phyloP scores from a whole-genome alignment of 2,329 filamentous ascomycete genomes.

The Aotearoamyces nothofagi region DNA sequence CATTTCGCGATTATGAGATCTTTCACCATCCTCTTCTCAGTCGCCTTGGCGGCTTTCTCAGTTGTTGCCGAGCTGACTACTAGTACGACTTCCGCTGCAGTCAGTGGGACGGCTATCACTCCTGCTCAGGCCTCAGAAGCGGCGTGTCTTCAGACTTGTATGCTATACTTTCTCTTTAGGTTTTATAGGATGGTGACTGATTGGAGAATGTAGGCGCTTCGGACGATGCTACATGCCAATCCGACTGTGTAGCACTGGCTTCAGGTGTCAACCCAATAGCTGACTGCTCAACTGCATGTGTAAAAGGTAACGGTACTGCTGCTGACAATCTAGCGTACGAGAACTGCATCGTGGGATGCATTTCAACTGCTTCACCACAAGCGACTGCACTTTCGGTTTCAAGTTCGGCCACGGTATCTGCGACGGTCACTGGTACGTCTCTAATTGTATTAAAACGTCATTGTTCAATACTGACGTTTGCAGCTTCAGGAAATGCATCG shows the following conservation, averaged over 20 bases:
- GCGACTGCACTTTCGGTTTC: conserved; percentile 1
- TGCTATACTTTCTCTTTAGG: neutral
- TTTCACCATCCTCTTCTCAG: conserved; percentile 3
- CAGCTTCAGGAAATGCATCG: neutral
- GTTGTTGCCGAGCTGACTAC: conserved; percentile 1
- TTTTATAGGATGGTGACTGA: neutral
- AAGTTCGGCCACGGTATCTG: neutral
- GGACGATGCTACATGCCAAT: neutral
- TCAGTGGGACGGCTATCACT: neutral
- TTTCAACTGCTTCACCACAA: conserved; percentile 1
- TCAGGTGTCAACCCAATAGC: conserved; percentile 2
- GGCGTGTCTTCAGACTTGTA: conserved; percentile 1
- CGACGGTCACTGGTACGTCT: neutral
- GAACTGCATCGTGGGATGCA: conserved; percentile 7
- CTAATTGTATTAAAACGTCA: neutral
- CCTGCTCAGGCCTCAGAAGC: neutral
- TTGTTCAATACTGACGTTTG: neutral
- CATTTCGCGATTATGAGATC: too few species aligned
- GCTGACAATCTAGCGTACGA: conserved; percentile 6
- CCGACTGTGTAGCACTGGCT: conserved; percentile 1
- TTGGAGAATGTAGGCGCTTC: neutral
- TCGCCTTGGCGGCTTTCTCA: conserved; percentile 1
- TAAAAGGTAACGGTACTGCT: conserved; percentile 7
- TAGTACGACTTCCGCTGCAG: conserved; percentile 1
- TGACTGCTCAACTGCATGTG: conserved; percentile 4